These are phyloP conservation scores for Polyporus tsugae DNA, from an alignment of 1,284 basidiomycete species.

Conservation along the genomic window DNA sequence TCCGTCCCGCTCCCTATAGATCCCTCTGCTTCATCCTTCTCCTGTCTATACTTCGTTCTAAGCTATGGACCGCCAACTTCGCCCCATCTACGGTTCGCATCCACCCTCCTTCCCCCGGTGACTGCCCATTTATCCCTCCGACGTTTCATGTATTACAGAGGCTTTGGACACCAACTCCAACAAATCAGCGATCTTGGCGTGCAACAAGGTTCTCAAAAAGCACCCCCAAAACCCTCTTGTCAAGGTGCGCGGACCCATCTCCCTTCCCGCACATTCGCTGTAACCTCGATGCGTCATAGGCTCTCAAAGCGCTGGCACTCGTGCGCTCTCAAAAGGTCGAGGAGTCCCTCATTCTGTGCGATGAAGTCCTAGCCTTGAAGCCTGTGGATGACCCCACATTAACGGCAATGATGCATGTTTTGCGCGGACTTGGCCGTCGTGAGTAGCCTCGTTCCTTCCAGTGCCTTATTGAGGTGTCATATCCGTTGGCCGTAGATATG, in stretches of 20 bases:
- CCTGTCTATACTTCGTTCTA: constrained; percentile 37
- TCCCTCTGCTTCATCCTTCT: constrained; percentile 17
- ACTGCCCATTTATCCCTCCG: constrained; percentile 17
- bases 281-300: constrained; percentile 49
- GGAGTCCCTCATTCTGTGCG: constrained; percentile 79
- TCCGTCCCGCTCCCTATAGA: constrained; percentile 8
- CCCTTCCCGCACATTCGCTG: constrained; percentile 13
- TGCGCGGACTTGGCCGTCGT: constrained; percentile 81
- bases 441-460: constrained; percentile 41
- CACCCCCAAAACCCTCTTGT: constrained; percentile 76
- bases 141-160: constrained; percentile 54
- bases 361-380: constrained; percentile 77
- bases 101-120: constrained; percentile 12
- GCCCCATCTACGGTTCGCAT: constrained; percentile 77
- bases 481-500: constrained; percentile 55
- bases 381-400: constrained; percentile 76
- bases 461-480: not conserved
- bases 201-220: constrained; percentile 87
- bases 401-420: constrained; percentile 82
- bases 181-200: constrained; percentile 83
- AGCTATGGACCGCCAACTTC: constrained; percentile 79
- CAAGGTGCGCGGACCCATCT: constrained; percentile 58
- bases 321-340: constrained; percentile 84
- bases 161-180: constrained; percentile 85
- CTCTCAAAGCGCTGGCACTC: constrained; percentile 85